Evolutionary conservation across 23 red algal species (phyloP), one percentile per base, ranked within the genome.

Genomic region (Agarophyton chilense): DNA sequence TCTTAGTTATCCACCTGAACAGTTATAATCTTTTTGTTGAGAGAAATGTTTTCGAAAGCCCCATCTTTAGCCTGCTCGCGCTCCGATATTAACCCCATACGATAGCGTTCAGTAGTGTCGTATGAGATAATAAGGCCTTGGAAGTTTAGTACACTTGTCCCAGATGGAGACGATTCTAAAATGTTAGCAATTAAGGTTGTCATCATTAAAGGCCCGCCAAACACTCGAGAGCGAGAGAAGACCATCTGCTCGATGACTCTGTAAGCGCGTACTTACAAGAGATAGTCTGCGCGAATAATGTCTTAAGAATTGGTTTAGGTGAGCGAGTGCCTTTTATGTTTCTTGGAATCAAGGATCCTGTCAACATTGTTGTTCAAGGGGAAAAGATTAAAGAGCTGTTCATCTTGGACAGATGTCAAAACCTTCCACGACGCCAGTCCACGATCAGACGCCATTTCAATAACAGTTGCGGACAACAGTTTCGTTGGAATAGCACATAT

Each of bases 1-100:
- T 79, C 26, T 49, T 34, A 61, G 31, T 81, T 81, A 13, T 81
- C 16, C 3, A 81, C 61, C 52, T 81, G 51, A 61, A 81, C 31
- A 6, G 51, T 81, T 4, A 83, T 6, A 44, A 66, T n/a, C 4
- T 13, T 13, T 21, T 65, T 7, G 18, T 7, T 16, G 3, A 83
- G 0, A 8, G 2, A 14, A 22, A 83, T 2, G 24, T 64, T 28
- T 36, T 44, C 10, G 29, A 83, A 66, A 16, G 79, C 79, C 25
- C 56, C 55, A 6, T 17, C 21, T 35, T 3, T 3, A 2, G 57
- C 55, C 8, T 66, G 3, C 32, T 83, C 79, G 4, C 79, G 34
- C 43, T 62, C 56, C 29, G 79, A 2, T 26, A 66, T 42, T 12
- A 83, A 55, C 58, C 40, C 0, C 12, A 66, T 62, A 10, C 54